Percentiles rank a stretch among this genome's conserved stretches.
Conservation (phyloP, 768 basidiomycete genomes). For the Boletus patriciae region DNA sequence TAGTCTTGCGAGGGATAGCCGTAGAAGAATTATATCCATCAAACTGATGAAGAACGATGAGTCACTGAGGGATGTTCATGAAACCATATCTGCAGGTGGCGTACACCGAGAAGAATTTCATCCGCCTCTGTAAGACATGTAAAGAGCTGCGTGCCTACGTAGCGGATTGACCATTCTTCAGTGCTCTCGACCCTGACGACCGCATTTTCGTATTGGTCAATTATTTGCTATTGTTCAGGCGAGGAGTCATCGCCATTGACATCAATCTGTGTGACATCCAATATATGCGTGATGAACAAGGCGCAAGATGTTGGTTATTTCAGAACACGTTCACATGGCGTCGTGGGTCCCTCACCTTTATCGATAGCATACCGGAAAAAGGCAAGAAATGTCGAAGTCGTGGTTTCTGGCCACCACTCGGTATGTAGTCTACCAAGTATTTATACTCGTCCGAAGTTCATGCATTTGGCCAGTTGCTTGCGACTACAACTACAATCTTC, state of each 20-base stretch:
- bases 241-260: not conserved
- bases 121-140: slow-evolving; percentile 7
- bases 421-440: too few relatives aligned
- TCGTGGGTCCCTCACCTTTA: not conserved
- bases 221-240: not conserved
- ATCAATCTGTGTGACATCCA: slow-evolving; percentile 3
- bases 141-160: not conserved
- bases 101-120: not conserved
- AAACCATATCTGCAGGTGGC: not conserved
- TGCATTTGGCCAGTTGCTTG: slow-evolving; percentile 4
- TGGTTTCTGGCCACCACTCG: not conserved
- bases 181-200: not conserved
- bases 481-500: slow-evolving; percentile 10
- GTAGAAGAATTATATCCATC: slow-evolving; percentile 7
- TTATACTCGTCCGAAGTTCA: not conserved
- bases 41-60: not conserved
- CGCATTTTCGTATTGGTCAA: not conserved
- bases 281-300: not conserved
- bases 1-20: slow-evolving; percentile 7
- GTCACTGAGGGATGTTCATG: not conserved
- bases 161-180: not conserved
- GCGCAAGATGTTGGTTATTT: slow-evolving; percentile 8
- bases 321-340: too few relatives aligned
- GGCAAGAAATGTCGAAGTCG: slow-evolving; percentile 8
- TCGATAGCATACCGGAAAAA: slow-evolving; percentile 10